Evolutionary conservation across 2,329 filamentous ascomycete genomes (phyloP).

Genomic region (Talaromyces amestolkiae): DNA sequence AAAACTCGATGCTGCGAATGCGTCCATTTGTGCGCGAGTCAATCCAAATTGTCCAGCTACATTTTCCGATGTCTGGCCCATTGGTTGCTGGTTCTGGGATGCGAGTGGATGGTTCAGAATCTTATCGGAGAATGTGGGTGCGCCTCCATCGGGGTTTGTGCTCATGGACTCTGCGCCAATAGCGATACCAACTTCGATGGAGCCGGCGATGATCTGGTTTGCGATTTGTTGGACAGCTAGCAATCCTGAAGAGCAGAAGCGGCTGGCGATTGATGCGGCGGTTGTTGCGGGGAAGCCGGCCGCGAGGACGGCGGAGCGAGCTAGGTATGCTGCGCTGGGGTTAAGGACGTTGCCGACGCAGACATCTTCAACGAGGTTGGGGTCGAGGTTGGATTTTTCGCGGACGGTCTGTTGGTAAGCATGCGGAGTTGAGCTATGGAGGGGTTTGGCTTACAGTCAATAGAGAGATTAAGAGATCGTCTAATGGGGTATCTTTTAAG

Average conservation of each 20-base stretch:
- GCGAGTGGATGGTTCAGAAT: slow-evolving; percentile 73
- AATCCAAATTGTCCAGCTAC: slow-evolving; percentile 80
- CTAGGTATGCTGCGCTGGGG: slow-evolving; percentile 85
- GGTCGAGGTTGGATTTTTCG: slow-evolving; percentile 80
- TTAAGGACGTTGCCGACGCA: slow-evolving; percentile 82
- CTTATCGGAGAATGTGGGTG: slow-evolving; percentile 78
- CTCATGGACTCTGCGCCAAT: slow-evolving; percentile 94
- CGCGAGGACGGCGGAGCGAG: slow-evolving; percentile 79
- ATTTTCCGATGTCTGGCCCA: slow-evolving; percentile 88
- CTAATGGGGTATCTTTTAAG: slow-evolving; percentile 39
- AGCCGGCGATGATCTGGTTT: slow-evolving; percentile 82
- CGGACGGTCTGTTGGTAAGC: slow-evolving; percentile 61
- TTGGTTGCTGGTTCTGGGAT: slow-evolving; percentile 88
- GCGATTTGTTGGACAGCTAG: slow-evolving; percentile 89
- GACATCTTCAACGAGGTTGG: slow-evolving; percentile 81
- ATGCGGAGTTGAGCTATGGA: no score
- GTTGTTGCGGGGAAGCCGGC: slow-evolving; percentile 81
- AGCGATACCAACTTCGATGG: slow-evolving; percentile 88
- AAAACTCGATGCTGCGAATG: slow-evolving; percentile 81
- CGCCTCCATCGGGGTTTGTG: slow-evolving; percentile 75
- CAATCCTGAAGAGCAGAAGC: slow-evolving; percentile 86
- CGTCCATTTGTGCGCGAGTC: slow-evolving; percentile 68
- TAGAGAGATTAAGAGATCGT: slow-evolving; percentile 38
- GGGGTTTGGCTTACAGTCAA: slow-evolving; percentile 31
- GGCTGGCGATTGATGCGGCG: slow-evolving; percentile 78